Evolutionary conservation across 257 asterid species (phyloP).

Genomic region (Eustoma russellianum): DNA sequence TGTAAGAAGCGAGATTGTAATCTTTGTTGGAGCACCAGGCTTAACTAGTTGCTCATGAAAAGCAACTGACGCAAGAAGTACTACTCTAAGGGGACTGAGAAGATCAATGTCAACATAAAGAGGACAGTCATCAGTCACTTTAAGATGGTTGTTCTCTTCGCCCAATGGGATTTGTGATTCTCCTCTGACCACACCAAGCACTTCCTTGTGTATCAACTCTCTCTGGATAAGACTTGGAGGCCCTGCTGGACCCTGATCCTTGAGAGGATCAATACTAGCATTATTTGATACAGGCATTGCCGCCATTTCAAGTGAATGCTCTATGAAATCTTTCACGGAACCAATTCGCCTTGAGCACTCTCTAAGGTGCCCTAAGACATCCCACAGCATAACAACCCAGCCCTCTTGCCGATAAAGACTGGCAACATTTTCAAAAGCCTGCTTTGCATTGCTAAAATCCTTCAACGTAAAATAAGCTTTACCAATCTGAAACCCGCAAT

Average conservation of each 20-base stretch:
- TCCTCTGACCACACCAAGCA: conserved; percentile 67
- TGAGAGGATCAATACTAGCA: conserved; percentile 27
- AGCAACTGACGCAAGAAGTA: conserved; percentile 88
- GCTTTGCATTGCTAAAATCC: conserved; percentile 66
- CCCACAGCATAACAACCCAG: conserved; percentile 84
- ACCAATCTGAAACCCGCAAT: conserved; percentile 79
- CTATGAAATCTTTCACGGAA: conserved; percentile 73
- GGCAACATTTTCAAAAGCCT: conserved; percentile 61
- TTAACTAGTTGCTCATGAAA: conserved; percentile 89
- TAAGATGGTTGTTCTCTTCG: conserved; percentile 35
- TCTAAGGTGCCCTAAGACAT: conserved; percentile 77
- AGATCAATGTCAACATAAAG: conserved; percentile 94
- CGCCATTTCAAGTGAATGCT: conserved; percentile 98
- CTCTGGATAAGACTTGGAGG: conserved; percentile 65
- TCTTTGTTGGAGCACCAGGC: conserved; percentile 67
- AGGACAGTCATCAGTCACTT: conserved; percentile 60
- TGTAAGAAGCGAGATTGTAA: conserved; percentile 78
- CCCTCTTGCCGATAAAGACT: conserved; percentile 88
- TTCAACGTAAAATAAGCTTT: conserved; percentile 53
- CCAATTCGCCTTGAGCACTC: conserved; percentile 76
- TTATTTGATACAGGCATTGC: conserved; percentile 62
- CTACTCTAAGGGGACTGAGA: conserved; percentile 82
- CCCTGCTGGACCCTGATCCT: conserved; percentile 80
- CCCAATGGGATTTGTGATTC: conserved; percentile 34
- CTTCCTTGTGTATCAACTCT: conserved; percentile 71